Evolutionary conservation across 495 filamentous ascomycete genomes (phyloP).

Genomic region (Podospora tetraspora): DNA sequence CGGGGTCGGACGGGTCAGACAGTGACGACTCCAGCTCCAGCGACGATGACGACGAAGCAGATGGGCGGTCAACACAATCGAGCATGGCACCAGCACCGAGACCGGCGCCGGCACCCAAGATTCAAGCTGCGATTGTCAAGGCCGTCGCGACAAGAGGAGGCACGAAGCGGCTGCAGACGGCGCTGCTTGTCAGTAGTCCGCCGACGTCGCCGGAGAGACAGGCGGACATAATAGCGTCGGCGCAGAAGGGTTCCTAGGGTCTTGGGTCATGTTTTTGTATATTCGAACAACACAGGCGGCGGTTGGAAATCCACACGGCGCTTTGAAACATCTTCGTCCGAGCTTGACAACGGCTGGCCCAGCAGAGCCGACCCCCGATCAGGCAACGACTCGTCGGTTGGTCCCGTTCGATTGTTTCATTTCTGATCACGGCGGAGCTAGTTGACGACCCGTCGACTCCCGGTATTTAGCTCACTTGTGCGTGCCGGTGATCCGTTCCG

Average conservation of each 20-base stretch:
- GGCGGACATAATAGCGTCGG: background rate
- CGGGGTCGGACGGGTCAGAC: background rate
- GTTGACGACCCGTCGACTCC: background rate
- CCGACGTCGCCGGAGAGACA: conserved; percentile 9
- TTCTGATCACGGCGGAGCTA: background rate
- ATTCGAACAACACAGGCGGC: background rate
- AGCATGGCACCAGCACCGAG: background rate
- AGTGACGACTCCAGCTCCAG: background rate
- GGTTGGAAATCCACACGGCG: background rate
- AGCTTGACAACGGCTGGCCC: background rate
- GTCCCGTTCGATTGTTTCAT: background rate
- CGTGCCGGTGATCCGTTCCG: background rate
- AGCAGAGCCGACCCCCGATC: background rate
- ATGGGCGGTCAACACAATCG: background rate
- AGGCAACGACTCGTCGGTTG: background rate
- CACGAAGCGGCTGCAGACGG: conserved; percentile 4
- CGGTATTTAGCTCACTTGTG: background rate
- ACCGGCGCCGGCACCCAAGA: background rate
- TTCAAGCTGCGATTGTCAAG: background rate
- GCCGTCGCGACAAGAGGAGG: background rate
- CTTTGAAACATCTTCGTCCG: background rate
- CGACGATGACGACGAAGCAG: conserved; percentile 3
- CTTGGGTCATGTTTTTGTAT: background rate
- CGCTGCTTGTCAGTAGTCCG: conserved; percentile 4
- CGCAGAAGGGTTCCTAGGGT: background rate